Conservation (phyloP, 2,329 filamentous ascomycete genomes). For the Fusarium sp. region DNA sequence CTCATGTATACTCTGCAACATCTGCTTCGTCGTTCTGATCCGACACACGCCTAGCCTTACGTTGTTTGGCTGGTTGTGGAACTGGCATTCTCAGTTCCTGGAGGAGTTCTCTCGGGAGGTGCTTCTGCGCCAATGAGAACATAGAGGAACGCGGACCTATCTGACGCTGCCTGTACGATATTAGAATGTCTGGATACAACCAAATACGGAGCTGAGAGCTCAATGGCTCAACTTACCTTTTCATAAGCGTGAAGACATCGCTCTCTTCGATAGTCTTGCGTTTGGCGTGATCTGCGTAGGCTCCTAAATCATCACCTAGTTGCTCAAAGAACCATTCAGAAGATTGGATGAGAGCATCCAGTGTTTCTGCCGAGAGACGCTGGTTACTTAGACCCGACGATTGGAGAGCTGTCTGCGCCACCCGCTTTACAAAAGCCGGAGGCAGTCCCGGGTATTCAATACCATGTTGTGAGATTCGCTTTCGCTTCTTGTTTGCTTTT, state of each 20-base stretch:
- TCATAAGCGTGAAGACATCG: slow-evolving; percentile 86
- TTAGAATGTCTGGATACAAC: slow-evolving; percentile 48
- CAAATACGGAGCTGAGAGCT: slow-evolving; percentile 43
- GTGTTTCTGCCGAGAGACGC: slow-evolving; percentile 79
- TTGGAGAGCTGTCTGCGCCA: slow-evolving; percentile 78
- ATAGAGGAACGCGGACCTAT: slow-evolving; percentile 77
- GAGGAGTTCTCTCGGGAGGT: slow-evolving; percentile 84
- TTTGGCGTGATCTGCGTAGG: slow-evolving; percentile 84
- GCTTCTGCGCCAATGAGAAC: slow-evolving; percentile 86
- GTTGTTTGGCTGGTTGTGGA: slow-evolving; percentile 64
- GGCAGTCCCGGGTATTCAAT: slow-evolving; percentile 83
- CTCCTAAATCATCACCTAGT: slow-evolving; percentile 80
- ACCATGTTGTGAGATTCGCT: slow-evolving; percentile 75
- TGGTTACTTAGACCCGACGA: slow-evolving; percentile 74
- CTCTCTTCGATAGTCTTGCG: slow-evolving; percentile 88
- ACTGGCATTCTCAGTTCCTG: slow-evolving; percentile 83
- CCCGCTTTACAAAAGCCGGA: slow-evolving; percentile 77
- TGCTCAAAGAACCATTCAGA: slow-evolving; percentile 96
- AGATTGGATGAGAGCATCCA: slow-evolving; percentile 81
- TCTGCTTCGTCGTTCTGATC: slow-evolving; percentile 54
- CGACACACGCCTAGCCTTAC: slow-evolving; percentile 53
- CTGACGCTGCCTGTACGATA: slow-evolving; percentile 77
- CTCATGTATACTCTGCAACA: slow-evolving; percentile 53
- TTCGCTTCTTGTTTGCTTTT: slow-evolving; percentile 53
- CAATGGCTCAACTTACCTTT: slow-evolving; percentile 70